Conservation (phyloP, 78 protist species). For the Dictyostelium brefeldianum region DNA sequence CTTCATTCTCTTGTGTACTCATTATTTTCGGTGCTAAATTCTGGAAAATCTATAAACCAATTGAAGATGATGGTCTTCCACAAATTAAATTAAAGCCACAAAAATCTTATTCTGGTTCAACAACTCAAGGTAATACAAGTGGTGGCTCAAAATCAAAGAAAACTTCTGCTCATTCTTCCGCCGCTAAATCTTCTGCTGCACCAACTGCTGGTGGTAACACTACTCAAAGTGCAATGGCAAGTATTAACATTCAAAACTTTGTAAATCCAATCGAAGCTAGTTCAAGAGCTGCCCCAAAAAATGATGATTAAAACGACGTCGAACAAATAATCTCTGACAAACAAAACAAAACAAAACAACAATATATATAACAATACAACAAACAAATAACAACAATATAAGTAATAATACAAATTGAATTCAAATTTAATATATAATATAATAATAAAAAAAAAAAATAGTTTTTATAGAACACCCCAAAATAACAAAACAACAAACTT, state of each 20-base stretch:
- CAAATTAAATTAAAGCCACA: conserved; percentile 28
- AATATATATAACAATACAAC: no score
- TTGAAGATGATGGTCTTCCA: conserved; percentile 78
- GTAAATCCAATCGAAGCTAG: conserved; percentile 31
- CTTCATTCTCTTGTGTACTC: conserved; percentile 52
- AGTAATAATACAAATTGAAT: no score
- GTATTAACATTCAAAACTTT: conserved; percentile 37
- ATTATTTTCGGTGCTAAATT: conserved; percentile 68
- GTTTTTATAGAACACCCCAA: no score
- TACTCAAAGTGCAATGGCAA: background rate
- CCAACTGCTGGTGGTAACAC: background rate
- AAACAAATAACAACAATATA: no score
- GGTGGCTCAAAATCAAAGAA: background rate
- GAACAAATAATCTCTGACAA: no score
- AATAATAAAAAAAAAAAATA: no score
- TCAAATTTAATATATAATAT: no score
- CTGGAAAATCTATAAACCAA: conserved; percentile 76
- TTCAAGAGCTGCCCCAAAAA: background rate
- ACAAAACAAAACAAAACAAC: no score
- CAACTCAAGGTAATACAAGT: background rate
- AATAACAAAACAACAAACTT: no score
- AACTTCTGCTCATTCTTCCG: background rate
- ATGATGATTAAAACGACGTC: background rate
- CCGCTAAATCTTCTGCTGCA: background rate
- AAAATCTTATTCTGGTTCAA: background rate